Percentiles rank a stretch among this genome's conserved stretches.
phyloP scores from a whole-genome alignment of 2,329 filamentous ascomycete genomes.

The Exophiala mesophila region DNA sequence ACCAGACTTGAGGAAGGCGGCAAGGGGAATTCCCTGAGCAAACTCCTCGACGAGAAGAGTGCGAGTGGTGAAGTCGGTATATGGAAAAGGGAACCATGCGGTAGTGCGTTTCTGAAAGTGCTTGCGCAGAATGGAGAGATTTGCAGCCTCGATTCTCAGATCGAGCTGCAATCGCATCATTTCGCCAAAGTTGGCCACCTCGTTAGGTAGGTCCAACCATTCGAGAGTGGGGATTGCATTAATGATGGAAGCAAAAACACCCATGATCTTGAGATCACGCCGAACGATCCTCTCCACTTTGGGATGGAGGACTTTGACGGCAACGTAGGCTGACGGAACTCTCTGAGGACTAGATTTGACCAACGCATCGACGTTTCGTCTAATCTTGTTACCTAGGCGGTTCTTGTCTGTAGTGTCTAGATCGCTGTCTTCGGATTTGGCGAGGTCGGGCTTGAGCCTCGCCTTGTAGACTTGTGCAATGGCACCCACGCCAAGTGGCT shows the following conservation, averaged over 20 bases:
- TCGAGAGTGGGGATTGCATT: slow-evolving; percentile 90
- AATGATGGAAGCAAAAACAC: slow-evolving; percentile 76
- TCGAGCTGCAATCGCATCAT: slow-evolving; percentile 99
- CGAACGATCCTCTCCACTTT: slow-evolving; percentile 82
- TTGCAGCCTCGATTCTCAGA: slow-evolving; percentile 87
- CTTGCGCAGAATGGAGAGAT: slow-evolving; percentile 76
- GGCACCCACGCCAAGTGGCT: slow-evolving; percentile 84
- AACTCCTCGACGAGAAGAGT: slow-evolving; percentile 94
- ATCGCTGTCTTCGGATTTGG: slow-evolving; percentile 57
- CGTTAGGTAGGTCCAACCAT: slow-evolving; percentile 93
- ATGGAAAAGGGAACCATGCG: slow-evolving; percentile 95
- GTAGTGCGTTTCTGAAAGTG: slow-evolving; percentile 87
- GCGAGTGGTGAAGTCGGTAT: slow-evolving; percentile 84
- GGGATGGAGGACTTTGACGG: slow-evolving; percentile 92
- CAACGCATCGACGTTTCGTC: slow-evolving; percentile 76
- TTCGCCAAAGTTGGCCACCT: slow-evolving; percentile 87
- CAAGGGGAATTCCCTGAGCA: slow-evolving; percentile 85
- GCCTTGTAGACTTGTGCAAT: slow-evolving; percentile 98
- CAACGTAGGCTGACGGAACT: slow-evolving; percentile 87
- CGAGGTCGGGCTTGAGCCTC: slow-evolving; percentile 75
- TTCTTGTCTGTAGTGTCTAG: slow-evolving; percentile 44
- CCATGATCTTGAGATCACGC: slow-evolving; percentile 92
- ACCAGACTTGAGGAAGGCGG: slow-evolving; percentile 85
- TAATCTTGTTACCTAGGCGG: slow-evolving; percentile 64
- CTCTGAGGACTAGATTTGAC: slow-evolving; percentile 80